phyloP scores from a whole-genome alignment of 2,329 filamentous ascomycete species.

The Daldinia sp. region DNA sequence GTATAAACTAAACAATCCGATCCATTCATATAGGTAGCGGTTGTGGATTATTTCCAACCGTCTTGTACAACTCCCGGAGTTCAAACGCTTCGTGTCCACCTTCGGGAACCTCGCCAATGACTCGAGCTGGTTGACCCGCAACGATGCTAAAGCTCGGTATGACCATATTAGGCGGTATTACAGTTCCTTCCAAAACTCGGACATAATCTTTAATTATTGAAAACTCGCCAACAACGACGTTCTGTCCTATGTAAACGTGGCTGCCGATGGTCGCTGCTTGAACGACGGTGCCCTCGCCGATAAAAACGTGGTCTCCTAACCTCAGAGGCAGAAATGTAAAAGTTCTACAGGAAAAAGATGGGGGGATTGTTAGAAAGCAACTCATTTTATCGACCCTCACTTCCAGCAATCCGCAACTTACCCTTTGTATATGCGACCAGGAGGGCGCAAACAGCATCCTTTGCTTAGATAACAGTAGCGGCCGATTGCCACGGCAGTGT shows the following conservation, averaged over 20 bases:
- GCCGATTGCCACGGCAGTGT: slow-evolving; percentile 85
- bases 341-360: slow-evolving; percentile 53
- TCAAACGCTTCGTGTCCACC: slow-evolving; percentile 75
- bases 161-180: slow-evolving; percentile 89
- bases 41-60: slow-evolving; percentile 68
- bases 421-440: slow-evolving; percentile 84
- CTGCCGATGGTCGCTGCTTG: slow-evolving; percentile 86
- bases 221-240: slow-evolving; percentile 84
- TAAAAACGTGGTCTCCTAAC: slow-evolving; percentile 93
- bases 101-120: slow-evolving; percentile 84
- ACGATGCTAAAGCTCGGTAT: slow-evolving; percentile 93
- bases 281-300: slow-evolving; percentile 80
- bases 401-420: slow-evolving; percentile 45
- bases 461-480: slow-evolving; percentile 90
- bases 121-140: slow-evolving; percentile 82
- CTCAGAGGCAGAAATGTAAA: slow-evolving; percentile 90
- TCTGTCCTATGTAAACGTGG: slow-evolving; percentile 86
- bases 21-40: slow-evolving; percentile 52
- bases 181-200: slow-evolving; percentile 83
- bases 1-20: too few relatives aligned
- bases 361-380: slow-evolving; percentile 42
- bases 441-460: slow-evolving; percentile 82
- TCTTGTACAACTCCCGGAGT: slow-evolving; percentile 73
- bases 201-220: slow-evolving; percentile 95
- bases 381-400: neutral